These are phyloP conservation scores for Astathelohania contejeani DNA, from an alignment of 371 early-diverging fungal genomes.

Conservation along the genomic window DNA sequence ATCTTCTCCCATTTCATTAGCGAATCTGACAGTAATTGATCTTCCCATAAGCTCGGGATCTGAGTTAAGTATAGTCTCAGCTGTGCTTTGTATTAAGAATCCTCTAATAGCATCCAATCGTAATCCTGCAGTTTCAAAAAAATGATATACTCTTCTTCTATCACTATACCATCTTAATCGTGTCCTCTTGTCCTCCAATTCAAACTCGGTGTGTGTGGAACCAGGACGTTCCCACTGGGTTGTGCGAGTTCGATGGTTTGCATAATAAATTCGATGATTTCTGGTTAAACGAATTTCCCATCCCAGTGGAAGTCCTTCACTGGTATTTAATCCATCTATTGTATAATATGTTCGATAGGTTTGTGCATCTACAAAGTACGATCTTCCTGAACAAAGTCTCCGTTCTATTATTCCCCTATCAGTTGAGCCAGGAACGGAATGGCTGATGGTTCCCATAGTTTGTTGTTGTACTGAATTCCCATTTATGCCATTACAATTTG, in stretches of 20 bases:
- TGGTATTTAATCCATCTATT: too few relatives aligned
- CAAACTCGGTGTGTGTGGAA: neutral
- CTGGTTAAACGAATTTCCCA: neutral
- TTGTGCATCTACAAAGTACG: too few relatives aligned
- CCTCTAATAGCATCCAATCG: neutral
- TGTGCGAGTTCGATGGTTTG: neutral
- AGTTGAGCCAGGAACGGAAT: too few relatives aligned
- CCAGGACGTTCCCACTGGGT: neutral
- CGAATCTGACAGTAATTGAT: constrained; percentile 7
- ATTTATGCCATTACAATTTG: too few relatives aligned
- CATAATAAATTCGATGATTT: neutral
- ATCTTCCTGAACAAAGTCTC: too few relatives aligned
- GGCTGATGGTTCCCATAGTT: too few relatives aligned
- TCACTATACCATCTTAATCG: neutral
- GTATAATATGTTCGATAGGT: too few relatives aligned
- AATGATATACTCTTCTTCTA: neutral
- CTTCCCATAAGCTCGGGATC: neutral
- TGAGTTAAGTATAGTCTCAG: neutral
- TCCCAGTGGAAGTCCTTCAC: too few relatives aligned
- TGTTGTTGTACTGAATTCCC: too few relatives aligned
- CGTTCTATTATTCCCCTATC: too few relatives aligned
- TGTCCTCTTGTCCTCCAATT: neutral
- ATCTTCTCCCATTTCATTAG: constrained; percentile 36
- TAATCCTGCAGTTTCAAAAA: neutral
- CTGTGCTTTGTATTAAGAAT: constrained; percentile 3